phyloP scores from a whole-genome alignment of 2,329 filamentous ascomycete species.

The Didymella segeticola region DNA sequence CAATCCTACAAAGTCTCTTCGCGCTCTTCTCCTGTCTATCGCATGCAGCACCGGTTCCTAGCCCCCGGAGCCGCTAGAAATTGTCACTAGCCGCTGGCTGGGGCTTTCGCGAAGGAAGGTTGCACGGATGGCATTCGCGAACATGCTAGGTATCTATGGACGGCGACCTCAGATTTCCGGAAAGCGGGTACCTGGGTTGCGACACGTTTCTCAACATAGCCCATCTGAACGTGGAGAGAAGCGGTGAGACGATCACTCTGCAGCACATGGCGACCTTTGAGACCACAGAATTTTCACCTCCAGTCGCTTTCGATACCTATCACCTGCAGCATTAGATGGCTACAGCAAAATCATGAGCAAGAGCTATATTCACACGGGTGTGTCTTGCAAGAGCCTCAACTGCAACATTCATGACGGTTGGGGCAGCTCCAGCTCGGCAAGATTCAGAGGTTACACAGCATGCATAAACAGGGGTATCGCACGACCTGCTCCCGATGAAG shows the following conservation, averaged over 20 bases:
- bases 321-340: too few relatives aligned
- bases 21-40: conserved; percentile 2
- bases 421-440: not conserved
- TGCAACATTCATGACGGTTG: not conserved
- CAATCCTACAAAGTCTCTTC: not conserved
- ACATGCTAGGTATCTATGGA: conserved; percentile 1
- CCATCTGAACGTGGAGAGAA: not conserved
- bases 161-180: conserved; percentile 13
- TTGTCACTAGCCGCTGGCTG: not conserved
- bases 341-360: not conserved
- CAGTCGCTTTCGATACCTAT: too few relatives aligned
- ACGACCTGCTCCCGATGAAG: not conserved
- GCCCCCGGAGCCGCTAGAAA: conserved; percentile 18
- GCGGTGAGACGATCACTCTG: conserved; percentile 4
- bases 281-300: not conserved
- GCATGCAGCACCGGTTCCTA: not conserved
- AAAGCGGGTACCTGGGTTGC: conserved; percentile 12
- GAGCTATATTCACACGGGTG: not conserved
- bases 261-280: not conserved
- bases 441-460: conserved; percentile 3
- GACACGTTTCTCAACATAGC: conserved; percentile 9
- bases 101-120: not conserved
- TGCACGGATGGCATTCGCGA: conserved; percentile 2
- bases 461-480: conserved; percentile 7
- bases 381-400: not conserved